A percentile compares a stretch with the other conserved stretches of the same genome.
These are phyloP conservation scores for Jaapia argillacea DNA, from an alignment of 768 basidiomycete genomes.

Conservation along the genomic window DNA sequence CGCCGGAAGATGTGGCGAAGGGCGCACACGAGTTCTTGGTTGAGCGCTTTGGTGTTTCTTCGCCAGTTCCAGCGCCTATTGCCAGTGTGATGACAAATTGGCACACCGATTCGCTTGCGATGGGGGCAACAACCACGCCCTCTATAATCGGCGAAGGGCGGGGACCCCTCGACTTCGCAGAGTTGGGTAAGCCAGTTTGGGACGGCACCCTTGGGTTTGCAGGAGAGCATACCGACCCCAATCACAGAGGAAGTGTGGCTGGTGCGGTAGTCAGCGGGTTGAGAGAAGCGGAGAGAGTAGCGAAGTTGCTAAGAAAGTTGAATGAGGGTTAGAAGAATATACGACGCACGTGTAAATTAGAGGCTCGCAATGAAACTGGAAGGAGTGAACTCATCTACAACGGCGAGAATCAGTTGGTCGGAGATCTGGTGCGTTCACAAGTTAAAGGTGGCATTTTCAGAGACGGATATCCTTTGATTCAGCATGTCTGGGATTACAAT, in stretches of 20 bases:
- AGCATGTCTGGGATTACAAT: too few species aligned
- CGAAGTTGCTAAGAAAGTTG: not conserved
- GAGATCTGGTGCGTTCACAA: too few species aligned
- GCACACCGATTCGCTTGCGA: not conserved
- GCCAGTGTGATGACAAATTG: not conserved
- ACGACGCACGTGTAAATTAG: too few species aligned
- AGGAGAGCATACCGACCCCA: not conserved
- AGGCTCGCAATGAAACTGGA: too few species aligned
- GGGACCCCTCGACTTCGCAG: not conserved
- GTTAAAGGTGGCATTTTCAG: too few species aligned
- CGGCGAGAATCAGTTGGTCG: too few species aligned
- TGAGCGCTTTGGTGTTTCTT: not conserved
- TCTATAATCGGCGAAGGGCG: not conserved
- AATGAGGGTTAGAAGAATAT: not conserved
- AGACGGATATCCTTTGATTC: too few species aligned
- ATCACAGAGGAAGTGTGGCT: slow-evolving; percentile 1
- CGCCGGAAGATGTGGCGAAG: not conserved
- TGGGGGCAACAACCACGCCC: not conserved
- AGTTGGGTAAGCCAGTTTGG: slow-evolving; percentile 1
- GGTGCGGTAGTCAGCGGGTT: not conserved
- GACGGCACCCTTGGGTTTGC: not conserved
- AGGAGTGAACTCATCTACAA: too few species aligned
- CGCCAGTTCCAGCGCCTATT: not conserved
- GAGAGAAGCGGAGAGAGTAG: not conserved
- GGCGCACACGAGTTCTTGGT: slow-evolving; percentile 1